phyloP scores from a whole-genome alignment of 1,139 yeast genomes.

The Geotrichum fermentans region DNA sequence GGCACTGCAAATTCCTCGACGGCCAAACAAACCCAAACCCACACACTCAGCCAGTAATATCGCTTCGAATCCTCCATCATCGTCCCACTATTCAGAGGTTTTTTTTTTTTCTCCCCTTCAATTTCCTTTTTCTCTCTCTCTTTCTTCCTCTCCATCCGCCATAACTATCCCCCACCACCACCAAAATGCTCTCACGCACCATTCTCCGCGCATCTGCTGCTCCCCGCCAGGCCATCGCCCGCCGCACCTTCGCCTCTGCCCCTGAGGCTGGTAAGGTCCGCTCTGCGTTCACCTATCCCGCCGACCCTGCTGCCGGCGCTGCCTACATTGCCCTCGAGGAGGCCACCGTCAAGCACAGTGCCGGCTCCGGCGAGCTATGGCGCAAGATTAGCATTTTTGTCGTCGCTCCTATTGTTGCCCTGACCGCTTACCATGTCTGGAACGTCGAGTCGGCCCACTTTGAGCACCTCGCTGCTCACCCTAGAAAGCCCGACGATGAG shows the following conservation, averaged over 20 bases:
- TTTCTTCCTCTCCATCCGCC: conserved; percentile 7
- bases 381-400: conserved; percentile 72
- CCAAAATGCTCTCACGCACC: conserved; percentile 21
- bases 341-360: conserved; percentile 75
- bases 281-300: conserved; percentile 35
- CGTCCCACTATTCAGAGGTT: not conserved
- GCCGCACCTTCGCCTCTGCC: conserved; percentile 27
- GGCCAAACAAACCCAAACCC: conserved; percentile 3
- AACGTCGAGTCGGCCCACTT: conserved; percentile 82
- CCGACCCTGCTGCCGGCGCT: conserved; percentile 51
- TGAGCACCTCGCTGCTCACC: conserved; percentile 66
- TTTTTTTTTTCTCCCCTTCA: not conserved
- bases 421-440: conserved; percentile 75
- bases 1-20: too few species aligned
- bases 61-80: not conserved
- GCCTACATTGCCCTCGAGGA: conserved; percentile 47
- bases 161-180: not conserved
- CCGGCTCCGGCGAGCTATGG: conserved; percentile 73
- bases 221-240: conserved; percentile 20
- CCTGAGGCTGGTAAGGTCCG: conserved; percentile 36
- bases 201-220: conserved; percentile 23
- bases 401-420: conserved; percentile 75
- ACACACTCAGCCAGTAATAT: conserved; percentile 5
- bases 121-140: conserved; percentile 2
- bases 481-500: conserved; percentile 61